phyloP scores from a whole-genome alignment of 2,329 filamentous ascomycete genomes.

The Cladophialophora chaetospira region DNA sequence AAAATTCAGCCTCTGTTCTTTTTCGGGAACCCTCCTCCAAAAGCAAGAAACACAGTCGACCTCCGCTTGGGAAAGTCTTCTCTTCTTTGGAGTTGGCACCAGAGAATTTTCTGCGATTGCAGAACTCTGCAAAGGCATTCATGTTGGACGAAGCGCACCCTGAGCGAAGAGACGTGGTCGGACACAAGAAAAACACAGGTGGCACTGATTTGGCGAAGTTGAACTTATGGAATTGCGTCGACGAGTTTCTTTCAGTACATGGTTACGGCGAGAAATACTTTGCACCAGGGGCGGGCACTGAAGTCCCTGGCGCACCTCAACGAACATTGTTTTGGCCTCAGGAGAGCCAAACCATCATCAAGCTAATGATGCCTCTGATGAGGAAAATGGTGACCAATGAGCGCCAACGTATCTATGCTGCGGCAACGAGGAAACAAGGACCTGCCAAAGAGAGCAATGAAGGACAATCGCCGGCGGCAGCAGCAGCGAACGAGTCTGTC shows the following conservation, averaged over 20 bases:
- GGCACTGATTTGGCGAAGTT: constrained; percentile 60
- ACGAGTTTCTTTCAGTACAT: constrained; percentile 54
- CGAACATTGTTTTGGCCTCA: constrained; percentile 55
- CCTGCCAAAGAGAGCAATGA: constrained; percentile 20
- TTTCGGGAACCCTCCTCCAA: constrained; percentile 52
- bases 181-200: constrained; percentile 54
- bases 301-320: constrained; percentile 43
- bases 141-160: constrained; percentile 59
- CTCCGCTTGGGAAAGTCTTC: constrained; percentile 61
- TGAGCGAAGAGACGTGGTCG: constrained; percentile 59
- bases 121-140: constrained; percentile 58
- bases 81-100: constrained; percentile 58
- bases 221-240: constrained; percentile 58
- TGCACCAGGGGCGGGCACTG: constrained; percentile 30
- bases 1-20: constrained; percentile 56
- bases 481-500: constrained; percentile 9
- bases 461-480: neutral
- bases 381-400: constrained; percentile 63
- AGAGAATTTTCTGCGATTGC: constrained; percentile 58
- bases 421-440: constrained; percentile 56
- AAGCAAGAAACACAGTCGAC: constrained; percentile 59
- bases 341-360: constrained; percentile 58
- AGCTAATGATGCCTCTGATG: constrained; percentile 59
- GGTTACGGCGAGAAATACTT: constrained; percentile 58
- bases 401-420: constrained; percentile 59